Percentiles rank a stretch among this genome's conserved stretches.
These are phyloP conservation scores for Fulvia fulva DNA, from an alignment of 2,329 filamentous ascomycete genomes.

Conservation along the genomic window DNA sequence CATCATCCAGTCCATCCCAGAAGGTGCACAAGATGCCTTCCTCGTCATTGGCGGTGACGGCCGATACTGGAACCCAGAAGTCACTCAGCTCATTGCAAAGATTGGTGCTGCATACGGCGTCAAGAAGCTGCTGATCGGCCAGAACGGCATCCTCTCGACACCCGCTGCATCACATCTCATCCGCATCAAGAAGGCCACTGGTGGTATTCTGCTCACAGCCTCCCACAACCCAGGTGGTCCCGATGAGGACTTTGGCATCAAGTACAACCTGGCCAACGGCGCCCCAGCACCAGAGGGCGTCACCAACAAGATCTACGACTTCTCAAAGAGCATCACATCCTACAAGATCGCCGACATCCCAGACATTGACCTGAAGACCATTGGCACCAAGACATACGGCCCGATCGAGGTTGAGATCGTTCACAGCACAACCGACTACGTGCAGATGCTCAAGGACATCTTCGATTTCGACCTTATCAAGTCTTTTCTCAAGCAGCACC, in stretches of 20 bases:
- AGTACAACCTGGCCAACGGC: conserved; percentile 97
- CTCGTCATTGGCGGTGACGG: conserved; percentile 97
- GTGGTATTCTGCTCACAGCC: conserved; percentile 92
- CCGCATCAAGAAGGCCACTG: conserved; percentile 88
- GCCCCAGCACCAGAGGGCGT: conserved; percentile 93
- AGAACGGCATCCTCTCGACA: conserved; percentile 93
- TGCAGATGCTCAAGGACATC: conserved; percentile 94
- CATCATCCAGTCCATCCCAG: conserved; percentile 93
- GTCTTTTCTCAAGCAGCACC: conserved; percentile 80
- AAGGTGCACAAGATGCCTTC: conserved; percentile 81
- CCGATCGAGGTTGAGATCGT: conserved; percentile 90
- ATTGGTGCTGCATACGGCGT: conserved; percentile 95
- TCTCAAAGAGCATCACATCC: conserved; percentile 80
- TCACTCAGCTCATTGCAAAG: conserved; percentile 94
- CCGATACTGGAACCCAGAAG: conserved; percentile 94
- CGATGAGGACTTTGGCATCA: conserved; percentile 96
- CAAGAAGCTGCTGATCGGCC: conserved; percentile 96
- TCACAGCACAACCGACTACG: conserved; percentile 87
- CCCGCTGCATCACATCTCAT: conserved; percentile 96
- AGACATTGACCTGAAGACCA: conserved; percentile 75
- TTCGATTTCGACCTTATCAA: conserved; percentile 97
- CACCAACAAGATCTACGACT: conserved; percentile 96
- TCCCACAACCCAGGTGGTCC: conserved; percentile 99
- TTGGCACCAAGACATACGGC: conserved; percentile 82
- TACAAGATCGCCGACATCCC: conserved; percentile 91